Conservation (phyloP, 352 stramenopile genomes). For the Phytophthora crassamura region DNA sequence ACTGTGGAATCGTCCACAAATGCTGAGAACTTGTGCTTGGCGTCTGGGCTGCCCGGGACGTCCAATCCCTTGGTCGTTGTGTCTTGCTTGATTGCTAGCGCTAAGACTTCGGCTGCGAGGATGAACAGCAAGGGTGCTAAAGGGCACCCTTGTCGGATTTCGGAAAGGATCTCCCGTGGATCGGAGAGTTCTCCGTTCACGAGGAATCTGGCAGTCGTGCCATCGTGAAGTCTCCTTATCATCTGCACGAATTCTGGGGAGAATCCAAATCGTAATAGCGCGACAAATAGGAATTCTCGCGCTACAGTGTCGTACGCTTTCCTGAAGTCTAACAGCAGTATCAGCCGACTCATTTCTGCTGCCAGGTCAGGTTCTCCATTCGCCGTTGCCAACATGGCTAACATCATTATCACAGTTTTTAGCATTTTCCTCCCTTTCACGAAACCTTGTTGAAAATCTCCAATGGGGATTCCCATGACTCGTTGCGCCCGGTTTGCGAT, state of each 20-base stretch:
- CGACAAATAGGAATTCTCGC: no score
- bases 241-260: no score
- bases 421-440: not conserved
- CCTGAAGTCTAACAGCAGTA: not conserved
- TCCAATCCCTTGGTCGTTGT: no score
- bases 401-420: constrained; percentile 2
- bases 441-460: constrained; percentile 5
- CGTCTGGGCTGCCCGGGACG: not conserved
- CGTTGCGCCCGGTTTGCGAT: not conserved
- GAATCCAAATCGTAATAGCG: no score
- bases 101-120: no score
- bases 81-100: no score
- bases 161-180: not conserved
- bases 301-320: no score
- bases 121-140: no score
- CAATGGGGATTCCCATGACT: not conserved
- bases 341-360: not conserved
- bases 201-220: no score
- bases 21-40: not conserved
- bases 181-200: no score
- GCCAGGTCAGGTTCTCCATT: not conserved
- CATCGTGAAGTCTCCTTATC: no score
- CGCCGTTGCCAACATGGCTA: not conserved
- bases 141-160: not conserved
- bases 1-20: constrained; percentile 13